Percentiles rank a stretch among this genome's conserved stretches.
phyloP scores from a whole-genome alignment of 2,329 filamentous ascomycete genomes.

The Eurotiales sp. region DNA sequence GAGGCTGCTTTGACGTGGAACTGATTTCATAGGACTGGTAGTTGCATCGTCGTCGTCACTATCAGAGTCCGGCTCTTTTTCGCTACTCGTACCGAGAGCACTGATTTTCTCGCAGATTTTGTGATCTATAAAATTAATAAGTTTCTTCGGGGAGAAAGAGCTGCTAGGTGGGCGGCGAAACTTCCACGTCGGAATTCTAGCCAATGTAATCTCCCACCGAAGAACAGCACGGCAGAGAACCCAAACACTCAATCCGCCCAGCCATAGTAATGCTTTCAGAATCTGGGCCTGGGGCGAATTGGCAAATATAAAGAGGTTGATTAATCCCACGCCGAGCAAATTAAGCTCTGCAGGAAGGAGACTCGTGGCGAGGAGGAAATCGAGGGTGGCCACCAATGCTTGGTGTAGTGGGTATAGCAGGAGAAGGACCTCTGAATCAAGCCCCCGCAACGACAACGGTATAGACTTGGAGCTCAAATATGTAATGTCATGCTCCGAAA shows the following conservation, averaged over 20 bases:
- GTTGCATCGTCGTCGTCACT: conserved; percentile 34
- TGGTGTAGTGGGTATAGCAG: conserved; percentile 81
- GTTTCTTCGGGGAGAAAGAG: conserved; percentile 33
- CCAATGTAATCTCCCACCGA: conserved; percentile 77
- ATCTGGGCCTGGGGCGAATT: conserved; percentile 79
- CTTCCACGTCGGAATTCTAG: conserved; percentile 86
- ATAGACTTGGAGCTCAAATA: conserved; percentile 31
- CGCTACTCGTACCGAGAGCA: conserved; percentile 29
- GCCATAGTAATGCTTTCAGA: conserved; percentile 79
- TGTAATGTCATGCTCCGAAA: conserved; percentile 41
- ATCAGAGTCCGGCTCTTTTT: conserved; percentile 33
- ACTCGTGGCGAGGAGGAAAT: conserved; percentile 83
- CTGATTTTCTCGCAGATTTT: conserved; percentile 50
- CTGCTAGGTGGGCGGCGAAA: conserved; percentile 58
- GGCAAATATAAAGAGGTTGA: conserved; percentile 76
- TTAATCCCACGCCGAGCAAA: conserved; percentile 74
- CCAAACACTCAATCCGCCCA: conserved; percentile 73
- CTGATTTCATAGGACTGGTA: conserved; percentile 27
- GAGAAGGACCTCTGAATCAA: conserved; percentile 57
- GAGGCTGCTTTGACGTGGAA: conserved; percentile 12
- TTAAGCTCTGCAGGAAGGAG: conserved; percentile 83
- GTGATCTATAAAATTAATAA: conserved; percentile 41
- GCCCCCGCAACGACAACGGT: conserved; percentile 28
- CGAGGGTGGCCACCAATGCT: conserved; percentile 67
- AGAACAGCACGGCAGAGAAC: conserved; percentile 70